phyloP scores from a whole-genome alignment of 768 basidiomycete species.

The Pleurotus ostreatus region DNA sequence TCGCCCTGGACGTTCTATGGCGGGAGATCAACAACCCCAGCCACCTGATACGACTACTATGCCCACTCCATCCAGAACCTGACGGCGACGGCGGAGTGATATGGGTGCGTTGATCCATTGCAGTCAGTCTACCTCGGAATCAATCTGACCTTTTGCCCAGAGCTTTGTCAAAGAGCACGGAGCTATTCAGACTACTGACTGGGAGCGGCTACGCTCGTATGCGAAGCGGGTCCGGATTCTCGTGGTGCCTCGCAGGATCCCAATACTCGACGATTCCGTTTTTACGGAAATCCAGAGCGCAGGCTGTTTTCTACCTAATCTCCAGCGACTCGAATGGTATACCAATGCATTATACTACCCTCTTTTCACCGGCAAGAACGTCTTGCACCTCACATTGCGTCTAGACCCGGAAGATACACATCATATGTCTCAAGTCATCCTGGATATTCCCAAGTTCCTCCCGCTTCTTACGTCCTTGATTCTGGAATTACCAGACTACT shows the following conservation, averaged over 20 bases:
- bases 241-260: background rate
- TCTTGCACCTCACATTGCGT: background rate
- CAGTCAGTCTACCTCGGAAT: background rate
- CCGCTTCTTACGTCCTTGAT: background rate
- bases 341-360: background rate
- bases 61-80: background rate
- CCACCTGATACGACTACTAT: background rate
- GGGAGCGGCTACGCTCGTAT: background rate
- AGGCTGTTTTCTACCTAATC: background rate
- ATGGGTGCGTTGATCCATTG: background rate
- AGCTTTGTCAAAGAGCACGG: background rate
- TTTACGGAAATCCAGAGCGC: background rate
- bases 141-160: background rate
- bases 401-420: background rate
- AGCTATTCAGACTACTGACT: background rate
- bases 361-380: background rate
- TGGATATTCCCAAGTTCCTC: background rate
- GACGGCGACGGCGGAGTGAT: background rate
- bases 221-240: background rate
- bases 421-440: background rate
- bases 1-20: background rate
- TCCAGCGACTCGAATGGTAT: background rate
- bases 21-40: background rate
- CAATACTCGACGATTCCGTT: background rate
- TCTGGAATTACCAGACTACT: background rate